Percentiles rank a stretch among this genome's conserved stretches.
Conservation (phyloP, 306 rosid genomes). For the Quercus cerris region DNA sequence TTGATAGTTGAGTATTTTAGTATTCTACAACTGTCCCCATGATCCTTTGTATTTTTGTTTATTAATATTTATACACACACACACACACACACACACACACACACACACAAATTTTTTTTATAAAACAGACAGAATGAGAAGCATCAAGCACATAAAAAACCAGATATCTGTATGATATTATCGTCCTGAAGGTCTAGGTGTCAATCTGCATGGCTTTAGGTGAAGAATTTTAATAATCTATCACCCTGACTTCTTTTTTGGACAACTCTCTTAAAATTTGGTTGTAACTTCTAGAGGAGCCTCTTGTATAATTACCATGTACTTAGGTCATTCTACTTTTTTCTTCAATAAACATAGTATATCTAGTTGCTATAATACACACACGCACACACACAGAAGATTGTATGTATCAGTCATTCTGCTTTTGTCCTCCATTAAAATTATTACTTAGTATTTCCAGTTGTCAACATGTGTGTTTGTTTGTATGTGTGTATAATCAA, state of each 20-base stretch:
- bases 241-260: neutral
- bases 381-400: no score
- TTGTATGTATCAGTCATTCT: no score
- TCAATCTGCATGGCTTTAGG: neutral
- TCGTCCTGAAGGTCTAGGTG: neutral
- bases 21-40: no score
- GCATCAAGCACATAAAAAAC: neutral
- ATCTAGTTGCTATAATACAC: neutral
- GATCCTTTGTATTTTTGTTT: no score
- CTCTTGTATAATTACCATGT: neutral
- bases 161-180: neutral
- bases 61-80: no score
- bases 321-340: neutral
- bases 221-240: neutral
- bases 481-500: neutral
- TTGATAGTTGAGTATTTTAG: no score
- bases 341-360: neutral
- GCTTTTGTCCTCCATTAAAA: no score
- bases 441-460: no score
- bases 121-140: neutral
- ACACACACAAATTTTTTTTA: no score
- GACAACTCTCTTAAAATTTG: neutral
- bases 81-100: fast-evolving
- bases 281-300: neutral
- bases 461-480: neutral